Conservation (phyloP, 352 stramenopile genomes). For the Phytophthora vignae region DNA sequence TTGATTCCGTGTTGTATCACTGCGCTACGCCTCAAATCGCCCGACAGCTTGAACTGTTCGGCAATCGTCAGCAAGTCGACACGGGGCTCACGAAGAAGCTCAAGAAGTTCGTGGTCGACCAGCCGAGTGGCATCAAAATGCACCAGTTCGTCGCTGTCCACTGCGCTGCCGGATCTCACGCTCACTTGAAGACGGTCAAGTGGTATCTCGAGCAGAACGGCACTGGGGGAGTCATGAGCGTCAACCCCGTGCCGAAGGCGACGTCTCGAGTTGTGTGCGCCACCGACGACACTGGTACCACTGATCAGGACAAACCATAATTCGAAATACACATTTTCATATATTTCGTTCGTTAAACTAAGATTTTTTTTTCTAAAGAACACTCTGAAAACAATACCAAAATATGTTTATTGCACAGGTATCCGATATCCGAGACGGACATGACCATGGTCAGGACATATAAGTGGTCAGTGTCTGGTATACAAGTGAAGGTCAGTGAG, state of each 20-base stretch:
- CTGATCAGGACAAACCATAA: constrained; percentile 2
- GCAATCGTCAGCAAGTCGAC: constrained; percentile 4
- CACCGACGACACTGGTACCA: not conserved
- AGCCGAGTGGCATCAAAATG: constrained; percentile 17
- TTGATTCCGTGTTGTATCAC: constrained; percentile 41
- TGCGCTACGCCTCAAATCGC: constrained; percentile 42
- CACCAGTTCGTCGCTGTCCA: constrained; percentile 37
- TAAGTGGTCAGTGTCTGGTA: too few relatives aligned
- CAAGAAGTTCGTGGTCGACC: constrained; percentile 27
- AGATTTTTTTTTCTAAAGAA: too few relatives aligned
- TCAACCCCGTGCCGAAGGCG: constrained; percentile 11
- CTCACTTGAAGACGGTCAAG: constrained; percentile 29
- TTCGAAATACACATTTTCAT: not conserved
- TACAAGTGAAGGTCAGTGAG: too few relatives aligned
- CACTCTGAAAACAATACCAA: too few relatives aligned
- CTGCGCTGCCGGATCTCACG: constrained; percentile 28
- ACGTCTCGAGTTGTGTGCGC: constrained; percentile 16
- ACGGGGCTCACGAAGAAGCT: constrained; percentile 2
- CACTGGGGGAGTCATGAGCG: constrained; percentile 28
- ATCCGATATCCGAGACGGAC: too few relatives aligned
- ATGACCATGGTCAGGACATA: too few relatives aligned
- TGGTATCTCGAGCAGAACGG: constrained; percentile 30
- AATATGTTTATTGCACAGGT: too few relatives aligned
- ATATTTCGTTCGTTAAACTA: too few relatives aligned
- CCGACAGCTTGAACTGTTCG: constrained; percentile 32